These are phyloP conservation scores for Stramenopiles sp. DNA, from an alignment of 352 stramenopile species.

Conservation along the genomic window DNA sequence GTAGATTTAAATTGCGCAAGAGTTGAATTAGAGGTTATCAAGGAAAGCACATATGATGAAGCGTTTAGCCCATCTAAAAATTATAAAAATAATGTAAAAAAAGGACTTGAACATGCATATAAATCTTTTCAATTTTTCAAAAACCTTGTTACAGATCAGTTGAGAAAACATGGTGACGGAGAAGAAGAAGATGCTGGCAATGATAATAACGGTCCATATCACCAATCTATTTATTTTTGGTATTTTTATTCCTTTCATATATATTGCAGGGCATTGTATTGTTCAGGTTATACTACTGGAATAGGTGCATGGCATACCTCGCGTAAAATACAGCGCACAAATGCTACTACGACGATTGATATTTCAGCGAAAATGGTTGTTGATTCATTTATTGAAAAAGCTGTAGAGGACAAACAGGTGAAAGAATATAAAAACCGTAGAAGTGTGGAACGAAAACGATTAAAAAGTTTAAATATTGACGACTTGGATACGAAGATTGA, in stretches of 20 bases:
- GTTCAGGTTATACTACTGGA: background rate
- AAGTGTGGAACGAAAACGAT: background rate
- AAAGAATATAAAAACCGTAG: background rate
- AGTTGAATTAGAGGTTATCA: background rate
- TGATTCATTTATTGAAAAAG: background rate
- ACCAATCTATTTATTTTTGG: background rate
- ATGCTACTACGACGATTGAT: background rate
- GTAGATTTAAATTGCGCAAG: background rate
- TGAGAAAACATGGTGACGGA: too few species aligned
- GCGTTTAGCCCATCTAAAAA: background rate
- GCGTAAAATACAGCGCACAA: background rate
- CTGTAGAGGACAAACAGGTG: background rate
- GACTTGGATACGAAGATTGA: background rate
- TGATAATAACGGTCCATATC: background rate
- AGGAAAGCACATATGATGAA: background rate
- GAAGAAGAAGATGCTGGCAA: background rate
- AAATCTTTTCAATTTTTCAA: background rate
- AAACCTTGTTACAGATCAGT: background rate
- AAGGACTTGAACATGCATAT: background rate
- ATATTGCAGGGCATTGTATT: background rate
- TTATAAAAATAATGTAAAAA: background rate
- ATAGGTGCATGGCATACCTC: background rate
- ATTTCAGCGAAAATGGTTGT: background rate
- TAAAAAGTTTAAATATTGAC: background rate
- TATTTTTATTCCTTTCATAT: background rate